Percentiles rank a stretch among this genome's conserved stretches.
phyloP scores from a whole-genome alignment of 208 protist genomes.

The Leishmania martiniquensis region DNA sequence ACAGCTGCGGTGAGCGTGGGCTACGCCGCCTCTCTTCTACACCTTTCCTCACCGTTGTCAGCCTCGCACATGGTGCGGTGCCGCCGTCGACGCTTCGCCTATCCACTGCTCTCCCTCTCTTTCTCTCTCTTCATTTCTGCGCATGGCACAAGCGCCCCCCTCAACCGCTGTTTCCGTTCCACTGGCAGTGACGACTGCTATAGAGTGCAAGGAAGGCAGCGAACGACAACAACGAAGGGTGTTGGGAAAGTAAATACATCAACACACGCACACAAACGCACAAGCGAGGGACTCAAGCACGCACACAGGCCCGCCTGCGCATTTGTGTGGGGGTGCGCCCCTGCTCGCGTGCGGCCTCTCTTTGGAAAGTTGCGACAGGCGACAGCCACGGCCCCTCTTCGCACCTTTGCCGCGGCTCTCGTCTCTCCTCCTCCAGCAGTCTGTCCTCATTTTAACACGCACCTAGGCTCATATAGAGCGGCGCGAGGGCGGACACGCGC shows the following conservation, averaged over 20 bases:
- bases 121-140: not conserved
- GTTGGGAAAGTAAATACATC: no score
- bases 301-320: not conserved
- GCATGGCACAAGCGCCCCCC: not conserved
- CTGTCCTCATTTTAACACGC: no score
- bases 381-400: not conserved
- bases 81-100: not conserved
- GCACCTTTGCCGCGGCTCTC: not conserved
- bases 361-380: not conserved
- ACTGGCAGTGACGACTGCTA: not conserved
- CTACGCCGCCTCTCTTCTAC: not conserved
- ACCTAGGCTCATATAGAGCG: not conserved
- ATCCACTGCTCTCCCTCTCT: not conserved
- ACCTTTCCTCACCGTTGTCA: not conserved
- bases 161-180: not conserved
- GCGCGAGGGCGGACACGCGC: no score
- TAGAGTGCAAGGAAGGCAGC: not conserved
- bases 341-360: not conserved
- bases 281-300: not conserved
- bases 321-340: not conserved
- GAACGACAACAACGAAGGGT: not conserved
- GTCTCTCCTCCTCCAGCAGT: not conserved
- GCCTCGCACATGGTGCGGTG: not conserved
- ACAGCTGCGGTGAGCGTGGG: not conserved
- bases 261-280: not conserved